A percentile compares a stretch with the other conserved stretches of the same genome.
These are phyloP conservation scores for Sinapis alba DNA, from an alignment of 441 rosid species.

Conservation along the genomic window DNA sequence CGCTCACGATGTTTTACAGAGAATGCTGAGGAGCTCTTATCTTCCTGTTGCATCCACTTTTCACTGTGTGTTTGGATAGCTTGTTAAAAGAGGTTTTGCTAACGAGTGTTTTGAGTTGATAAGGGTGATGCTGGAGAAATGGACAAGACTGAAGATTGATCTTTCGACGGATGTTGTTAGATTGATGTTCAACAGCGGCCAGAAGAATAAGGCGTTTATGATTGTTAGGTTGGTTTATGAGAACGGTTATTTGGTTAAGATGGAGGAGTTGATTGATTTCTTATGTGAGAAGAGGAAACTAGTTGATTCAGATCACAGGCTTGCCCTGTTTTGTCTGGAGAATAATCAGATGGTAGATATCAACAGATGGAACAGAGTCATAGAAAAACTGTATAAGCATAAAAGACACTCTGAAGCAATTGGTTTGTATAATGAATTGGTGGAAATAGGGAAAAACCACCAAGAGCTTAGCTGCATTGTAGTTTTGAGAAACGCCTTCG, in stretches of 20 bases:
- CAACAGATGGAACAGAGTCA: conserved; percentile 47
- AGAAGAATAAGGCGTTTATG: conserved; percentile 57
- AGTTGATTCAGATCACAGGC: conserved; percentile 48
- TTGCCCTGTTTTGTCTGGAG: conserved; percentile 63
- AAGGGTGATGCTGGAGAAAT: conserved; percentile 60
- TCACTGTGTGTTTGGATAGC: conserved; percentile 65
- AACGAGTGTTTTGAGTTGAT: conserved; percentile 59
- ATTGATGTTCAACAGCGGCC: conserved; percentile 50
- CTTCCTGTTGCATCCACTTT: conserved; percentile 59
- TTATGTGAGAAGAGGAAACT: conserved; percentile 54
- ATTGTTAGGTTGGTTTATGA: conserved; percentile 54
- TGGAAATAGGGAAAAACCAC: conserved; percentile 60
- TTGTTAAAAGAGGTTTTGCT: conserved; percentile 51
- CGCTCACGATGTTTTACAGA: conserved; percentile 62
- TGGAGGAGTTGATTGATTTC: conserved; percentile 56
- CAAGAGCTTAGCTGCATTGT: conserved; percentile 56
- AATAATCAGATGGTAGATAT: conserved; percentile 50
- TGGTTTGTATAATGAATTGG: conserved; percentile 61
- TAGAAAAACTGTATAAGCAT: conserved; percentile 64
- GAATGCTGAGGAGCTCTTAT: conserved; percentile 76
- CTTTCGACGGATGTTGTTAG: conserved; percentile 62
- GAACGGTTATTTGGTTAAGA: conserved; percentile 58
- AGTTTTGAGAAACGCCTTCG: conserved; percentile 54
- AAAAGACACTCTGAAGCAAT: conserved; percentile 68
- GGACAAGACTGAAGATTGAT: conserved; percentile 55